Conservation (phyloP, 257 asterid species). For the Salvia rosmarinus region DNA sequence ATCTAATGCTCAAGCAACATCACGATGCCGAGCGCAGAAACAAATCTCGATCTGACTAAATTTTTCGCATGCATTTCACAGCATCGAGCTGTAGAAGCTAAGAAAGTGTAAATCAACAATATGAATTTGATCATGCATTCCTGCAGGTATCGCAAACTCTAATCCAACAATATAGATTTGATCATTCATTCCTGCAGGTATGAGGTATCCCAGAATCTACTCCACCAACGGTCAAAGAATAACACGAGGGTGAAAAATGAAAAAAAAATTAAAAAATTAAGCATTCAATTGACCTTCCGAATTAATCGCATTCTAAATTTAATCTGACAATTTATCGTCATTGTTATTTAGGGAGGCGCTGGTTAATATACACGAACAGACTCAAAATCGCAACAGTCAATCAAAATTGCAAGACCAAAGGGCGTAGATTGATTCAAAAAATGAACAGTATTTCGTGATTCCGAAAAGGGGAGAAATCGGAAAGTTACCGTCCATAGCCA, state of each 20-base stretch:
- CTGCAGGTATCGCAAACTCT: no score
- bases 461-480: background rate
- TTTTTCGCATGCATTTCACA: constrained; percentile 1
- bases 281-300: constrained; percentile 11
- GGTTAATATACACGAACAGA: background rate
- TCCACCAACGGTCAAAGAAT: no score
- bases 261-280: background rate
- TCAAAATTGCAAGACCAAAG: background rate
- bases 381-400: background rate
- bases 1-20: constrained; percentile 17
- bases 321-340: background rate
- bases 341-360: no score
- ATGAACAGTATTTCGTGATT: background rate
- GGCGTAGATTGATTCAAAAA: background rate
- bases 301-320: background rate
- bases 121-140: background rate
- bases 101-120: background rate
- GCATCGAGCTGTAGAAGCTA: constrained; percentile 9
- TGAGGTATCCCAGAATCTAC: no score
- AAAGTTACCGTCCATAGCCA: constrained; percentile 45
- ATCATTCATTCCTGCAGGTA: no score
- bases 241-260: background rate
- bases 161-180: no score
- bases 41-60: background rate
- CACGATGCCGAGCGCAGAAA: constrained; percentile 2